Evolutionary conservation across 345 rosid species (phyloP).

Genomic region (Camelina sativa): DNA sequence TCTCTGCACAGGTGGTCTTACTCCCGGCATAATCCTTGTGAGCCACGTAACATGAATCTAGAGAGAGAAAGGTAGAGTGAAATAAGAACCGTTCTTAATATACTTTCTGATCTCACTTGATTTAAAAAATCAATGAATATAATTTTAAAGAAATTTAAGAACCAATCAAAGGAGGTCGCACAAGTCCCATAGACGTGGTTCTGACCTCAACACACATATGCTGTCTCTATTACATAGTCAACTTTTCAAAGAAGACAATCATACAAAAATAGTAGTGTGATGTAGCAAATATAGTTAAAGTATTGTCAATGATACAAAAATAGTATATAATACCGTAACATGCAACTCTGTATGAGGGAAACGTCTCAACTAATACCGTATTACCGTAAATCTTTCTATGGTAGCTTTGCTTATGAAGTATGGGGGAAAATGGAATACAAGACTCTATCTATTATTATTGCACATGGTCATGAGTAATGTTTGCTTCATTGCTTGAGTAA

Average conservation of each 20-base stretch:
- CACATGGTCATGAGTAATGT: too few species aligned
- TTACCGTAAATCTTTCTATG: too few species aligned
- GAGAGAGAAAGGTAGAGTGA: neutral
- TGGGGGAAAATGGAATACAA: neutral
- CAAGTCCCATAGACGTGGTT: too few species aligned
- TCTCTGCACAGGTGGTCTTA: too few species aligned
- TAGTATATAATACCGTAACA: neutral
- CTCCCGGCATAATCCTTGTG: conserved; percentile 67
- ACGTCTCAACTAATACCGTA: neutral
- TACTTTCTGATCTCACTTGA: too few species aligned
- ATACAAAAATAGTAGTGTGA: neutral
- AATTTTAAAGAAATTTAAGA: too few species aligned
- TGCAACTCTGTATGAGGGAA: neutral
- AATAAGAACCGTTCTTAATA: too few species aligned
- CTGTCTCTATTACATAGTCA: neutral
- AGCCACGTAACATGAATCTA: conserved; percentile 46
- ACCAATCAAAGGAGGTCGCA: too few species aligned
- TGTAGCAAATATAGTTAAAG: neutral
- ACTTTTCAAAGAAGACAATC: neutral
- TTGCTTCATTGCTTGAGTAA: too few species aligned
- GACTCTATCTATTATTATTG: neutral
- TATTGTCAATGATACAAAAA: neutral
- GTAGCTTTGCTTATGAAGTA: too few species aligned
- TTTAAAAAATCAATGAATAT: too few species aligned
- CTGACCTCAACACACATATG: neutral